These are phyloP conservation scores for Rhizophagus clarus DNA, from an alignment of 192 early-diverging fungal genomes.

Conservation along the genomic window DNA sequence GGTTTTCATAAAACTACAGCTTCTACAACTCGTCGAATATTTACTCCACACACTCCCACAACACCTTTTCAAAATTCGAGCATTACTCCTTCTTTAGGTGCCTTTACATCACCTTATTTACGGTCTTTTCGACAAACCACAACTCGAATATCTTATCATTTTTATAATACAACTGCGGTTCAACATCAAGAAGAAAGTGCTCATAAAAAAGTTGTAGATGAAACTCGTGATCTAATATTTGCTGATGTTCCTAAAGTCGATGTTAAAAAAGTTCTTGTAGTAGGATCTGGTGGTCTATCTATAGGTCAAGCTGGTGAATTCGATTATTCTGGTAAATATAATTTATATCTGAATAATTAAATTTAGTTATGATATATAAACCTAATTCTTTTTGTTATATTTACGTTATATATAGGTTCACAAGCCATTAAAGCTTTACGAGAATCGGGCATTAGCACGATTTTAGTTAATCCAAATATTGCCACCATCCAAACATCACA, in stretches of 20 bases:
- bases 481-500: conserved; percentile 99
- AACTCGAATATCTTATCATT: conserved; percentile 23
- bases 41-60: background rate
- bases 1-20: background rate
- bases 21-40: conserved; percentile 5
- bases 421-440: conserved; percentile 98
- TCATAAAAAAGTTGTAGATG: conserved; percentile 31
- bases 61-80: background rate
- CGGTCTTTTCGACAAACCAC: background rate
- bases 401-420: conserved; percentile 21
- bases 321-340: conserved; percentile 94
- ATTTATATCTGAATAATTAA: conserved; percentile 25
- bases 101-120: background rate
- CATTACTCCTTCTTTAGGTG: background rate
- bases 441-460: conserved; percentile 96
- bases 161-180: background rate
- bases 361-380: conserved; percentile 27
- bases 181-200: background rate
- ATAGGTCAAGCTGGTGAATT: conserved; percentile 99
- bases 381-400: background rate
- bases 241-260: conserved; percentile 56
- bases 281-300: conserved; percentile 95
- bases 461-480: conserved; percentile 99
- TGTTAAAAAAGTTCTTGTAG: conserved; percentile 91
- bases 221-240: conserved; percentile 52